Evolutionary conservation across 352 stramenopile species (phyloP).

Genomic region (Pythium aristosporum): DNA sequence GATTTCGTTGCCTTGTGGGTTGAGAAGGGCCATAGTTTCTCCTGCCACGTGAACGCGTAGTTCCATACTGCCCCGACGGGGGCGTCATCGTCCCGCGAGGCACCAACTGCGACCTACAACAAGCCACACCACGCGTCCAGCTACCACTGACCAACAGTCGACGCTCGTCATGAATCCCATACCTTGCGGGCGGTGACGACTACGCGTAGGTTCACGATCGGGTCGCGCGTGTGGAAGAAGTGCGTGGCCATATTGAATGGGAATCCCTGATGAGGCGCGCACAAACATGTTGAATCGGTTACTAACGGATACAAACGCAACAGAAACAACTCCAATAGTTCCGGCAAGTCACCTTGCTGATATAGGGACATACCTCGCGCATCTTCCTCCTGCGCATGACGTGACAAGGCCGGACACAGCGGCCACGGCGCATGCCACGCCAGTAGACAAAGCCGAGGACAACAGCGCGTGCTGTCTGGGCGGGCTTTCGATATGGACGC

Average conservation of each 20-base stretch:
- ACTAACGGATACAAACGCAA: background rate
- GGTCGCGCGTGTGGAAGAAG: conserved; percentile 73
- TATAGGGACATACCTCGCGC: too few relatives aligned
- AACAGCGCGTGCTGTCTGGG: too few relatives aligned
- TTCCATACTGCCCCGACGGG: conserved; percentile 36
- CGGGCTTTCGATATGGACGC: too few relatives aligned
- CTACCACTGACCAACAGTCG: background rate
- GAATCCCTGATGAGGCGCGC: background rate
- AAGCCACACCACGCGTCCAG: background rate
- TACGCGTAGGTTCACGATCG: conserved; percentile 67
- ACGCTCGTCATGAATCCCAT: conserved; percentile 1
- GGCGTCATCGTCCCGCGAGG: conserved; percentile 2
- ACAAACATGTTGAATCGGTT: background rate
- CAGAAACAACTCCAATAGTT: too few relatives aligned
- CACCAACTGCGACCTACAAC: background rate
- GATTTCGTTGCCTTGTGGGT: background rate
- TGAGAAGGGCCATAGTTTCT: conserved; percentile 23
- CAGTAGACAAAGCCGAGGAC: too few relatives aligned
- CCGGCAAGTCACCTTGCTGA: too few relatives aligned
- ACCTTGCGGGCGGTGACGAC: conserved; percentile 66
- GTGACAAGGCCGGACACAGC: too few relatives aligned
- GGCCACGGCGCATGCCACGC: too few relatives aligned
- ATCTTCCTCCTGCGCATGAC: too few relatives aligned
- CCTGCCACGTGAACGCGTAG: conserved; percentile 58
- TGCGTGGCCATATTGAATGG: conserved; percentile 28